Conservation (phyloP, 306 rosid species). For the Rubus parviflorus region DNA sequence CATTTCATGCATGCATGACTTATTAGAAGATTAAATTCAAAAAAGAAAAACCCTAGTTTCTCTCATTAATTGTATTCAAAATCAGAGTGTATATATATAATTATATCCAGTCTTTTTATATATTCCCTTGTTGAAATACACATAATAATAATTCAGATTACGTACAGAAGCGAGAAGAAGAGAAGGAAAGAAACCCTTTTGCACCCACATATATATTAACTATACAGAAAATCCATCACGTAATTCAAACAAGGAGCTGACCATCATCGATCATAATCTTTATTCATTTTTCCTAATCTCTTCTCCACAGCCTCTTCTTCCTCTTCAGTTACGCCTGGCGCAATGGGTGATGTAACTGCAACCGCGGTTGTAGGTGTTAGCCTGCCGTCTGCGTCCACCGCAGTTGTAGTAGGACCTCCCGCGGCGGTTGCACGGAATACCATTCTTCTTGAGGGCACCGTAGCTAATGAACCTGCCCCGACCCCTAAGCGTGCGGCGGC, state of each 20-base stretch:
- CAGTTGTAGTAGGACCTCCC: conserved; percentile 61
- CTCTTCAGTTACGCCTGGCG: conserved; percentile 28
- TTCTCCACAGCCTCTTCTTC: background rate
- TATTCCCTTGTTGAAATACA: conserved; percentile 12
- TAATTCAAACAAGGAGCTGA: background rate
- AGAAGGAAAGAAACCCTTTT: background rate
- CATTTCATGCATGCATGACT: background rate
- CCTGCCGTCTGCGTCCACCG: conserved; percentile 15
- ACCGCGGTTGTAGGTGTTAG: conserved; percentile 50
- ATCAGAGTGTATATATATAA: background rate
- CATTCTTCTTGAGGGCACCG: conserved; percentile 29
- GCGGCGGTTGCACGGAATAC: conserved; percentile 42
- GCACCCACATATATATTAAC: background rate
- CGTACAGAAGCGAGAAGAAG: background rate
- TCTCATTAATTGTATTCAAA: background rate
- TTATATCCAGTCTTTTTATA: background rate
- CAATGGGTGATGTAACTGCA: conserved; percentile 47
- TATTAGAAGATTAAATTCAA: background rate
- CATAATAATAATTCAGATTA: background rate
- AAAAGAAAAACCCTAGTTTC: background rate
- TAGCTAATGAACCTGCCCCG: conserved; percentile 31
- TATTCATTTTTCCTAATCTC: background rate
- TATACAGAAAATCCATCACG: background rate
- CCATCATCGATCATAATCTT: background rate
- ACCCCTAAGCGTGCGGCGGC: conserved; percentile 16